A percentile compares a stretch with the other conserved stretches of the same genome.
These are phyloP conservation scores for Tetrapisispora fleetii DNA, from an alignment of 805 yeast genomes.

Conservation along the genomic window DNA sequence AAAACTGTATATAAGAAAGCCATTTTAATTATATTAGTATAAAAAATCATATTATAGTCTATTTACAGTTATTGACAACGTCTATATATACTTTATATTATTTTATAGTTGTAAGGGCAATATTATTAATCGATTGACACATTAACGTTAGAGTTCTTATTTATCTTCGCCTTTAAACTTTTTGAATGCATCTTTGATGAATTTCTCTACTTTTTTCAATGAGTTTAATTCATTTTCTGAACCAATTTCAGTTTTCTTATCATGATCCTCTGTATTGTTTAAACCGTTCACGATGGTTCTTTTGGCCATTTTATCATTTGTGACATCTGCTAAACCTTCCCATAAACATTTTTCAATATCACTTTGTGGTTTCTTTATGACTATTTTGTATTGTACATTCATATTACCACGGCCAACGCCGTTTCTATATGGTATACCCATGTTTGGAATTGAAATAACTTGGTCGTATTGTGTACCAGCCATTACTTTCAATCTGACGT, in stretches of 20 bases:
- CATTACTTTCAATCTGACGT: constrained; percentile 68
- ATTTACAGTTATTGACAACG: not conserved
- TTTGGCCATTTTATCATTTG: constrained; percentile 70
- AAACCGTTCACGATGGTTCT: constrained; percentile 31
- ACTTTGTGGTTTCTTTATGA: constrained; percentile 62
- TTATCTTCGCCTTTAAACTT: constrained; percentile 31
- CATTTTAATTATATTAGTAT: no score
- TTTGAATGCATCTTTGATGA: constrained; percentile 50
- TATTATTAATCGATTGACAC: not conserved
- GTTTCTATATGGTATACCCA: constrained; percentile 64
- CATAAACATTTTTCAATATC: constrained; percentile 81
- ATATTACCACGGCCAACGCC: constrained; percentile 61
- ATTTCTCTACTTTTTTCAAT: constrained; percentile 46
- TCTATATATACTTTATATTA: not conserved
- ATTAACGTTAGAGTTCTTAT: not conserved
- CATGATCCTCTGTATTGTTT: not conserved
- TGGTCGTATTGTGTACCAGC: constrained; percentile 77
- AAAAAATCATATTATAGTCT: not conserved
- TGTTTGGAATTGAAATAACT: constrained; percentile 64
- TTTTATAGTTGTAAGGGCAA: not conserved
- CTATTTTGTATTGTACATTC: constrained; percentile 63
- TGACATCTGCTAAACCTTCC: constrained; percentile 90
- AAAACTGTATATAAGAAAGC: no score
- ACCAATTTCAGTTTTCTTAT: constrained; percentile 6
- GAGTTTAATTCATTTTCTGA: constrained; percentile 25